These are phyloP conservation scores for Thuidium tamariscinum DNA, from an alignment of 225 moss, liverwort and hornwort species.

Conservation along the genomic window DNA sequence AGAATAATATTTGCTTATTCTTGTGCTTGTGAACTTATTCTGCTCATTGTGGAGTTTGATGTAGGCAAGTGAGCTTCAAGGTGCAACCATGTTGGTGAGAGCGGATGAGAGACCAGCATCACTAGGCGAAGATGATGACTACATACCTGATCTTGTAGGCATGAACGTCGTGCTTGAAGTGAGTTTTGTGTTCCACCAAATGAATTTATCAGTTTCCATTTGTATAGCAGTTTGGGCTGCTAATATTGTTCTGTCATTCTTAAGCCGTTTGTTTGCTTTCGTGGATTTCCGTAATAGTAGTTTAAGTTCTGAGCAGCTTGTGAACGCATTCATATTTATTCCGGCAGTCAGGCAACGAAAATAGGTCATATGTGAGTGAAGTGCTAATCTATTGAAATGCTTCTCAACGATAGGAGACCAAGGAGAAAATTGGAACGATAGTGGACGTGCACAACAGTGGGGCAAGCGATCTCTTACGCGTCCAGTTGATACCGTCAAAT, in stretches of 20 bases:
- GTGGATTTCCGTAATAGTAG: not conserved
- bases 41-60: not conserved
- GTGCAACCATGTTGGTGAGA: constrained; percentile 71
- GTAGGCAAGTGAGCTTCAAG: constrained; percentile 80
- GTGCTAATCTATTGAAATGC: not conserved
- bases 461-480: constrained; percentile 74
- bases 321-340: not conserved
- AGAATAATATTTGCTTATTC: not conserved
- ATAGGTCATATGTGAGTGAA: not conserved
- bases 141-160: constrained; percentile 86
- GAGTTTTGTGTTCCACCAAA: not conserved
- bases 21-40: not conserved
- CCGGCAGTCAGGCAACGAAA: not conserved
- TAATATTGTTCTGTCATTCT: not conserved
- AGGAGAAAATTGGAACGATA: constrained; percentile 67
- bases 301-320: not conserved
- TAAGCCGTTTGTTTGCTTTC: not conserved
- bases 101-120: constrained; percentile 48
- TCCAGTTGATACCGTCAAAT: constrained; percentile 24
- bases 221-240: not conserved
- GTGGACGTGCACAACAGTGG: constrained; percentile 72
- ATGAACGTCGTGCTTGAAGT: constrained; percentile 76
- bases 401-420: constrained; percentile 37
- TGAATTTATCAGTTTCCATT: not conserved
- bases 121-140: constrained; percentile 56